A percentile compares a stretch with the other conserved stretches of the same genome.
Conservation (phyloP, 768 basidiomycete genomes). For the Pisolithus marmoratus region DNA sequence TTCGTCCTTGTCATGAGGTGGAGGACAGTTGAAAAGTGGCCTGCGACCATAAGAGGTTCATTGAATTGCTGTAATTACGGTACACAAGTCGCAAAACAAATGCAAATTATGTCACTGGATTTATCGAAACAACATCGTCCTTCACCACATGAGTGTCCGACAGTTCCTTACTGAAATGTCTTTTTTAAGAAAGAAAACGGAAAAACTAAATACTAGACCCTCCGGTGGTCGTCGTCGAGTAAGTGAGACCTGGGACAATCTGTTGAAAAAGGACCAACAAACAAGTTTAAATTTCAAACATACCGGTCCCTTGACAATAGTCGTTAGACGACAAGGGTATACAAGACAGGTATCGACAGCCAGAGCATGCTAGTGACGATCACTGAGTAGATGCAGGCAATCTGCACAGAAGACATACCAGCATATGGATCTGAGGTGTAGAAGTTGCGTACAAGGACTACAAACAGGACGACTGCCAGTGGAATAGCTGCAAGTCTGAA, state of each 20-base stretch:
- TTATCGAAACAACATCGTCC: neutral
- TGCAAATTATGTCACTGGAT: neutral
- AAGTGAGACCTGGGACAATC: slow-evolving; percentile 15
- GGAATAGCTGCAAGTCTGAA: slow-evolving; percentile 72
- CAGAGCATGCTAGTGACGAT: slow-evolving; percentile 57
- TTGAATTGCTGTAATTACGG: too few species aligned
- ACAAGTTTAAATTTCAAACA: neutral
- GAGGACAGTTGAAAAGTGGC: neutral
- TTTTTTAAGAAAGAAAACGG: neutral
- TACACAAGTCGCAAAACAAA: neutral
- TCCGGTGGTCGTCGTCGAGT: slow-evolving; percentile 19
- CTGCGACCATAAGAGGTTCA: too few species aligned
- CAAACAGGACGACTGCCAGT: slow-evolving; percentile 71
- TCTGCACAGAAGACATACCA: slow-evolving; percentile 40
- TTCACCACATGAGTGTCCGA: neutral
- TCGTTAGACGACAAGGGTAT: slow-evolving; percentile 73
- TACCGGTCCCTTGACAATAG: slow-evolving; percentile 50
- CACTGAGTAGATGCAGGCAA: neutral
- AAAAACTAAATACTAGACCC: slow-evolving; percentile 23
- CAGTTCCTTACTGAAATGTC: neutral
- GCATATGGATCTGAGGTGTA: slow-evolving; percentile 84
- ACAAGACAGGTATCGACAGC: slow-evolving; percentile 88
- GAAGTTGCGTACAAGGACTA: slow-evolving; percentile 82
- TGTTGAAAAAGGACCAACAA: slow-evolving; percentile 3
- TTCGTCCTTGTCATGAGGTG: slow-evolving; percentile 20